phyloP scores from a whole-genome alignment of 805 yeast genomes.

The Monosporozyma servazzii region DNA sequence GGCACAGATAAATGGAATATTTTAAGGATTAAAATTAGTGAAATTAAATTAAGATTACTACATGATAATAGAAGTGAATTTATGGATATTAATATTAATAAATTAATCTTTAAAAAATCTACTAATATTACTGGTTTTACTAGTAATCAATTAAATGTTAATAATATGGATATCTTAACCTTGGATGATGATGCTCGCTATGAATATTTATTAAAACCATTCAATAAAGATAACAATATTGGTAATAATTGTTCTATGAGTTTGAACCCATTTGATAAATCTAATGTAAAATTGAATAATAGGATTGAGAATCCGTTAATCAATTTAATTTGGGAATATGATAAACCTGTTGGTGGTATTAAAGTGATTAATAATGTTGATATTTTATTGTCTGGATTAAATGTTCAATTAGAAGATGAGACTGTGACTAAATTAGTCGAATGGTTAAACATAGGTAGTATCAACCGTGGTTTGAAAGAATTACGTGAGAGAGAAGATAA shows the following conservation, averaged over 20 bases:
- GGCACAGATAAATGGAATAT: conserved; percentile 34
- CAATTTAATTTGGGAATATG: conserved; percentile 62
- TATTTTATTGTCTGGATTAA: conserved; percentile 54
- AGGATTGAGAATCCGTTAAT: conserved; percentile 29
- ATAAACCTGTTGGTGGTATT: conserved; percentile 84
- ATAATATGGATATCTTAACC: conserved; percentile 61
- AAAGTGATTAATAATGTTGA: conserved; percentile 62
- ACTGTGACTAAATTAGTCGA: conserved; percentile 54
- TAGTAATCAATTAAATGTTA: conserved; percentile 48
- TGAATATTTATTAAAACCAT: conserved; percentile 64
- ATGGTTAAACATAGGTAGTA: conserved; percentile 38
- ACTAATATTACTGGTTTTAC: conserved; percentile 62
- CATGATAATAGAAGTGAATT: conserved; percentile 32
- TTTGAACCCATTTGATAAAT: not conserved
- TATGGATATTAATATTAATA: conserved; percentile 58
- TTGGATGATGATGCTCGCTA: conserved; percentile 46
- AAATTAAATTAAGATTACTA: conserved; percentile 61
- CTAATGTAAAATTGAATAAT: conserved; percentile 1
- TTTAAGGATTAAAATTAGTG: conserved; percentile 58
- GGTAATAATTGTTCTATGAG: not conserved
- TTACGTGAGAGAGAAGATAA: not conserved
- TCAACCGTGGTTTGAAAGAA: not conserved
- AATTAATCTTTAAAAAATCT: conserved; percentile 49
- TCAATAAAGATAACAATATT: not conserved
- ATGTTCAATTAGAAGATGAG: conserved; percentile 61